A percentile compares a stretch with the other conserved stretches of the same genome.
Conservation (phyloP, 192 early-diverging fungal genomes). For the Coemansia sp. region DNA sequence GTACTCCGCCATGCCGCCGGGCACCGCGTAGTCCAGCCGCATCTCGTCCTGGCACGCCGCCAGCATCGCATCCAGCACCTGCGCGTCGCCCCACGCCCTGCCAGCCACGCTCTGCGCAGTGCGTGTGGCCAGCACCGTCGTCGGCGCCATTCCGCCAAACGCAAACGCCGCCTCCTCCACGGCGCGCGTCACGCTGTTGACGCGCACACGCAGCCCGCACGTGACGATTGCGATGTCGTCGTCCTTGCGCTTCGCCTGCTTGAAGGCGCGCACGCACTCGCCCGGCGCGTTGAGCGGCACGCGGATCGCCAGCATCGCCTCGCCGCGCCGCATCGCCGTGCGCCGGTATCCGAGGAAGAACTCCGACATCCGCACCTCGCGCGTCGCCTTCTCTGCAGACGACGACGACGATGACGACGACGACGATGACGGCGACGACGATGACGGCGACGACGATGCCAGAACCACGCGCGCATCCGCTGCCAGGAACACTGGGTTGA, state of each 20-base stretch:
- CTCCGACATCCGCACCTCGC: constrained; percentile 62
- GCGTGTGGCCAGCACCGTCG: constrained; percentile 60
- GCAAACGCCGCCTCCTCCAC: constrained; percentile 65
- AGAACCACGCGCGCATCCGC: constrained; percentile 57
- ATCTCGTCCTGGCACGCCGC: constrained; percentile 37
- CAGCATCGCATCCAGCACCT: constrained; percentile 51
- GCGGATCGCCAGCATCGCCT: constrained; percentile 66
- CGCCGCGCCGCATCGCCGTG: constrained; percentile 64
- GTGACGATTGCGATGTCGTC: constrained; percentile 90
- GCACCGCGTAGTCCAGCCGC: constrained; percentile 55
- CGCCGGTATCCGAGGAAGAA: constrained; percentile 86
- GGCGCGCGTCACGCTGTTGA: constrained; percentile 48
- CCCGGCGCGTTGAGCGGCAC: constrained; percentile 63
- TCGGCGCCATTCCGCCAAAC: constrained; percentile 79
- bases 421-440: not conserved
- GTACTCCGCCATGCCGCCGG: constrained; percentile 73
- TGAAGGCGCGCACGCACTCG: constrained; percentile 74
- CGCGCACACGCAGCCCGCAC: constrained; percentile 62
- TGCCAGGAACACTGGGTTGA: constrained; percentile 84
- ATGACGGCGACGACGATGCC: not conserved
- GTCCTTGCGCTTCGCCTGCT: constrained; percentile 86
- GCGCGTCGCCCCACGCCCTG: constrained; percentile 58
- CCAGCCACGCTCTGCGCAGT: constrained; percentile 55
- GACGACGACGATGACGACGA: not conserved
- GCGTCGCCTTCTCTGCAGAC: constrained; percentile 21